Conservation (phyloP, 495 filamentous ascomycete genomes). For the Penicillium parvum region DNA sequence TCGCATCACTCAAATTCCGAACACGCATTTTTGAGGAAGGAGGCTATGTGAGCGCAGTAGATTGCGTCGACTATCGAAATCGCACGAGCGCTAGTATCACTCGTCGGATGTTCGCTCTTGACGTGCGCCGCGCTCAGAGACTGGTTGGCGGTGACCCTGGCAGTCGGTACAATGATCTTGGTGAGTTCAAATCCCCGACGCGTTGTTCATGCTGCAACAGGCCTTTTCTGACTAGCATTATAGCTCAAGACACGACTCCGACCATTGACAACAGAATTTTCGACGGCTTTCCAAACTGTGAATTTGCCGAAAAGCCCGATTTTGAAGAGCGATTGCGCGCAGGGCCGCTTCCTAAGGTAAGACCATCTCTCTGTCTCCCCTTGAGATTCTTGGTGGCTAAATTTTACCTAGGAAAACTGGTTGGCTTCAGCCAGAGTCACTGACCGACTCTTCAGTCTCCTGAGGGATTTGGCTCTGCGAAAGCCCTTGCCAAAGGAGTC, state of each 20-base stretch:
- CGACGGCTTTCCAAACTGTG: constrained; percentile 44
- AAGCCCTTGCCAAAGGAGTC: constrained; percentile 27
- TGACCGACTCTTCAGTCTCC: constrained; percentile 32
- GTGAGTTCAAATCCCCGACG: constrained; percentile 19
- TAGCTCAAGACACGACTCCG: constrained; percentile 30
- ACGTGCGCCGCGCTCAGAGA: constrained; percentile 38
- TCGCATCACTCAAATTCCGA: constrained; percentile 30
- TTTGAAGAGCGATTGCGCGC: constrained; percentile 41
- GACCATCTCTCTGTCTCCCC: constrained; percentile 1
- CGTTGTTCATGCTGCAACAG: background rate
- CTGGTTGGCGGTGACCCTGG: constrained; percentile 37
- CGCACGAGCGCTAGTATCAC: constrained; percentile 38
- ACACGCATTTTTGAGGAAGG: constrained; percentile 35
- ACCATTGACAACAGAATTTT: constrained; percentile 33
- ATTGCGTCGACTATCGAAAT: constrained; percentile 36
- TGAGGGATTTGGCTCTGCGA: constrained; percentile 31
- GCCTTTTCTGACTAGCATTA: constrained; percentile 5
- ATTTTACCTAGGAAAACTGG: constrained; percentile 33
- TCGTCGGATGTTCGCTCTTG: constrained; percentile 39
- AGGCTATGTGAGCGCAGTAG: constrained; percentile 37
- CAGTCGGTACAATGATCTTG: constrained; percentile 33
- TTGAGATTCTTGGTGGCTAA: background rate
- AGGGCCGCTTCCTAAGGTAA: constrained; percentile 40
- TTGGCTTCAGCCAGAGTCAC: constrained; percentile 32
- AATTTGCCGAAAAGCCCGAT: constrained; percentile 31